These are phyloP conservation scores for Debaryomyces coudertii DNA, from an alignment of 1,139 yeast genomes.

Conservation along the genomic window DNA sequence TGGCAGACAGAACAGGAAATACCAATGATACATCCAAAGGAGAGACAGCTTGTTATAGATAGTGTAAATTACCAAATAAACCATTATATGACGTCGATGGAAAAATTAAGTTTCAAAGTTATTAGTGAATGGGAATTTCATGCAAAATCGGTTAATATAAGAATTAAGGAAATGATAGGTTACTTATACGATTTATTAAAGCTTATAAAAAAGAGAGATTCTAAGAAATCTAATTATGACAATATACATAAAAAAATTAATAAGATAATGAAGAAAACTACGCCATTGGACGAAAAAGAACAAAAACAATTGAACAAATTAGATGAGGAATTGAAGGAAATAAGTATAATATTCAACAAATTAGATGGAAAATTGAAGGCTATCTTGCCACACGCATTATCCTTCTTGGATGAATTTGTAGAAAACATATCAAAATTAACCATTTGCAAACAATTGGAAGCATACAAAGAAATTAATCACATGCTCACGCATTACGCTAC, in stretches of 20 bases:
- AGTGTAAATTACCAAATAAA: slow-evolving; percentile 35
- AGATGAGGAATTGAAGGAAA: slow-evolving; percentile 34
- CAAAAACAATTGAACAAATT: slow-evolving; percentile 32
- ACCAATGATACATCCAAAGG: slow-evolving; percentile 46
- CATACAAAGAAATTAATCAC: slow-evolving; percentile 31
- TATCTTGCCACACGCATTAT: slow-evolving; percentile 50
- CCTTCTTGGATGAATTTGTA: slow-evolving; percentile 55
- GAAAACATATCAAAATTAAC: slow-evolving; percentile 41
- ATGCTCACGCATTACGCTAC: slow-evolving; percentile 36
- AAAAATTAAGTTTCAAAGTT: slow-evolving; percentile 33
- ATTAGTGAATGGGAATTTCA: slow-evolving; percentile 36
- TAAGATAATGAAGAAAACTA: slow-evolving; percentile 42
- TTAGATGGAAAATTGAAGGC: slow-evolving; percentile 44
- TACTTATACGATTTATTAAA: slow-evolving; percentile 42
- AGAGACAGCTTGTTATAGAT: slow-evolving; percentile 31
- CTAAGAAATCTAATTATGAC: slow-evolving; percentile 46
- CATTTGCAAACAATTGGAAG: slow-evolving; percentile 36
- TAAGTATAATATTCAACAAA: slow-evolving; percentile 33
- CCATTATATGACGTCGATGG: slow-evolving; percentile 34
- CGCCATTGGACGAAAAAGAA: slow-evolving; percentile 44
- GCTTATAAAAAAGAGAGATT: slow-evolving; percentile 47
- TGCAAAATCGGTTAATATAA: slow-evolving; percentile 31
- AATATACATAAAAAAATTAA: slow-evolving; percentile 43
- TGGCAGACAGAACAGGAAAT: slow-evolving; percentile 34
- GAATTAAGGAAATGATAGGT: slow-evolving; percentile 43